Evolutionary conservation across 345 rosid genomes (phyloP), one percentile per base, ranked within the genome.

Genomic region (Populus simonii): DNA sequence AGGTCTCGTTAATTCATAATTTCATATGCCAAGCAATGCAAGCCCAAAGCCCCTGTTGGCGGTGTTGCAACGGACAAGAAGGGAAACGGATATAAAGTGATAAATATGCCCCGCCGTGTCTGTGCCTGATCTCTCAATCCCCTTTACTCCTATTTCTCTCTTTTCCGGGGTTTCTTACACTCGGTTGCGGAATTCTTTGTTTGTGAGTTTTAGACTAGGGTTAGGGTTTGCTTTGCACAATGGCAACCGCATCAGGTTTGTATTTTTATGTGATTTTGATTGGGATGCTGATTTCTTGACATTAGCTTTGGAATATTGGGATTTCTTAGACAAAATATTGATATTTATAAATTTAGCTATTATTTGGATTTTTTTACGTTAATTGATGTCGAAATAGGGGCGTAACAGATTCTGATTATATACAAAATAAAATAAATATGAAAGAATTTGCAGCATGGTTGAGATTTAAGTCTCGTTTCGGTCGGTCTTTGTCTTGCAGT

Each of bases 361-460:
- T 49, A 49, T 16, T 49, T 16, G 18, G 17, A 49, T 49, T 49
- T 49, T 18, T 65, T n/a, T 53, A 11, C 7, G 10, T 39, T 45
- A 6, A 16, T 39, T 7, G 43, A 9, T 70, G 3, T 43, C 7
- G 36, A 22, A 55, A 33, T 33, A 33, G 36, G 36, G 36, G 36
- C 36, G 36, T 4, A 33, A 33, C 36, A 33, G 36, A 33, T 33
- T 18, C 12, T 29, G 33, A 12, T 62, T 9, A 43, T 6, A 55
- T 20, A 51, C 25, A 11, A 29, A 1, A 15, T n/a, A 15, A 51
- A 55, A 72, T 59, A 90, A 90, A 69, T 90, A 90, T 3, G 86
- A 92, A 79, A 91, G 89, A 85, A 91, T 85, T 63, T 92, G 88
- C 51, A 49, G 94, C 72, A 89, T 89, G 73, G 79, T 91, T 76